Percentiles rank a stretch among this genome's conserved stretches.
Evolutionary conservation across 176 grass and related monocot species (phyloP).

Genomic region (Rhynchospora pubera): DNA sequence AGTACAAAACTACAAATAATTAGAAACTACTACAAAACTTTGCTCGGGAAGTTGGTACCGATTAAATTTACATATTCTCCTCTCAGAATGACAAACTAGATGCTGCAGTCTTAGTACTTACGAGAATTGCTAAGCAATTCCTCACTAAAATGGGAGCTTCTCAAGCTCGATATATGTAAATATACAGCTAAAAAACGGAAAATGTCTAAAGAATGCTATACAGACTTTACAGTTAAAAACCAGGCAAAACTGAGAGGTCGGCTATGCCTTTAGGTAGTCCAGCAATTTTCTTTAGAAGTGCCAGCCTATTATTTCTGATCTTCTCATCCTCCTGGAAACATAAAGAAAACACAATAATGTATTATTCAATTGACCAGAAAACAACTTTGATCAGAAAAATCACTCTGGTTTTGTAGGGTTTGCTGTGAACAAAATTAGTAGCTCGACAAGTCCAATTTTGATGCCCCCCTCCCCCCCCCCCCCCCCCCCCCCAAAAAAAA

Average conservation of each 20-base stretch:
- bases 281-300: conserved; percentile 61
- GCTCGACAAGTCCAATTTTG: neutral
- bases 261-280: conserved; percentile 68
- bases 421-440: neutral
- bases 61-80: neutral
- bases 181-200: neutral
- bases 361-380: neutral
- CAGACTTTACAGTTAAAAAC: conserved; percentile 38
- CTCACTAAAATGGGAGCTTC: neutral
- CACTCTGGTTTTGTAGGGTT: too few relatives aligned
- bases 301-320: conserved; percentile 70
- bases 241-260: conserved; percentile 83
- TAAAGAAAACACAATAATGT: neutral
- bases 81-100: neutral
- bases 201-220: neutral
- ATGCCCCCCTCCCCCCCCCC: too few relatives aligned
- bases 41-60: neutral
- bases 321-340: conserved; percentile 65
- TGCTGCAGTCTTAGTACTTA: neutral
- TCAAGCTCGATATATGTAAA: neutral
- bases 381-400: neutral
- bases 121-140: neutral
- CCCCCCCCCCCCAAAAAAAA: too few relatives aligned
- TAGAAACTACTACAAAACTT: neutral
- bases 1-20: neutral